These are phyloP conservation scores for Silybum marianum DNA, from an alignment of 129 eudicot genomes.

Conservation along the genomic window DNA sequence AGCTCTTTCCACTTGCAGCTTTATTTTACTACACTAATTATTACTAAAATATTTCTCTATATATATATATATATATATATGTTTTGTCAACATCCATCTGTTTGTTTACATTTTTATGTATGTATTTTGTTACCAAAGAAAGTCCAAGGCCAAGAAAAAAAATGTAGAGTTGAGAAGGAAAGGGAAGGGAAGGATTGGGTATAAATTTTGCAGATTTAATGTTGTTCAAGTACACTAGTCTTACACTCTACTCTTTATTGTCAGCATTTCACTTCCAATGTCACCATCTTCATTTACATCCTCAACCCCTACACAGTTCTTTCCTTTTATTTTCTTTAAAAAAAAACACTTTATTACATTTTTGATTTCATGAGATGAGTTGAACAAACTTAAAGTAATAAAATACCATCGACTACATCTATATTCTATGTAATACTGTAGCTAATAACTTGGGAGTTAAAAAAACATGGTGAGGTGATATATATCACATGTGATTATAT, in stretches of 20 bases:
- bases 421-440: background rate
- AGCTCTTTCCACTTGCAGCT: conserved; percentile 6
- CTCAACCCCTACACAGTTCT: background rate
- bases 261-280: background rate
- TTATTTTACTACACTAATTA: background rate
- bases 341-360: background rate
- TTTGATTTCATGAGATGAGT: background rate
- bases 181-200: background rate
- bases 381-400: background rate
- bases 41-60: background rate
- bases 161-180: background rate
- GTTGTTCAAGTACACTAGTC: background rate
- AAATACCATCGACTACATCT: background rate
- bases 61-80: background rate
- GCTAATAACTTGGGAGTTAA: no score
- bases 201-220: background rate
- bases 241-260: background rate
- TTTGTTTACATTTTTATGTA: background rate
- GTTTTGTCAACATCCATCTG: background rate
- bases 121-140: background rate
- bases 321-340: no score
- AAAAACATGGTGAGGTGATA: no score
- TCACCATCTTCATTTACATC: background rate
- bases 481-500: no score
- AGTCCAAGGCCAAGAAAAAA: background rate